A percentile compares a stretch with the other conserved stretches of the same genome.
These are phyloP conservation scores for Peziza echinospora DNA, from an alignment of 495 filamentous ascomycete species.

Conservation along the genomic window DNA sequence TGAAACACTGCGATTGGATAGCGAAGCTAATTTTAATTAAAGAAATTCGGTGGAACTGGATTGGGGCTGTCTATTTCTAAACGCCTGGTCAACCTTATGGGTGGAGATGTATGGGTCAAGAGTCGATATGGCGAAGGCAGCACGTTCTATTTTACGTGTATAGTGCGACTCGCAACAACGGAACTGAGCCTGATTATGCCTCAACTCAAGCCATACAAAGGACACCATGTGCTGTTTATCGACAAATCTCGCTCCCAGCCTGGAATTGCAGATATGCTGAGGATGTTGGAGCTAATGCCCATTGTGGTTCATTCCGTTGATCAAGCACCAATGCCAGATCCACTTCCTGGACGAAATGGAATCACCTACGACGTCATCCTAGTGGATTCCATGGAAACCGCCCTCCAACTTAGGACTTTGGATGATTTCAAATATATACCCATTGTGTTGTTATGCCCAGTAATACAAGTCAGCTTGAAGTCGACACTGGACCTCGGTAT, in stretches of 20 bases:
- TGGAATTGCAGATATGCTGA: constrained; percentile 61
- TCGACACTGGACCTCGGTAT: constrained; percentile 90
- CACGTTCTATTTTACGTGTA: constrained; percentile 93
- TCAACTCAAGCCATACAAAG: constrained; percentile 70
- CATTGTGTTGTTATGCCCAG: constrained; percentile 76
- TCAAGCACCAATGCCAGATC: constrained; percentile 28
- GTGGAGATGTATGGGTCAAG: constrained; percentile 91
- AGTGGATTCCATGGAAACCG: constrained; percentile 82
- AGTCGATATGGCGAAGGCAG: constrained; percentile 84
- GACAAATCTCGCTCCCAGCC: constrained; percentile 70
- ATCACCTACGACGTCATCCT: constrained; percentile 86
- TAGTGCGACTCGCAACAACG: constrained; percentile 65
- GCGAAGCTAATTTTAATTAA: neutral
- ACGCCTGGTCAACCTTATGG: constrained; percentile 89
- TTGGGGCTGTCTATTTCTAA: constrained; percentile 93
- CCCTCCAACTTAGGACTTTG: constrained; percentile 57
- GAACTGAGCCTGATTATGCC: constrained; percentile 62
- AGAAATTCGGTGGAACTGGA: constrained; percentile 85
- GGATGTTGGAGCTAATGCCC: constrained; percentile 56
- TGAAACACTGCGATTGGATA: neutral
- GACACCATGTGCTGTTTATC: constrained; percentile 85
- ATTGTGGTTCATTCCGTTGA: constrained; percentile 52
- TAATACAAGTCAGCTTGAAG: constrained; percentile 82
- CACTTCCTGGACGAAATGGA: constrained; percentile 34
- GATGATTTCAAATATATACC: constrained; percentile 97